Evolutionary conservation across 345 rosid genomes (phyloP).

Genomic region (Melaleuca quinquenervia): DNA sequence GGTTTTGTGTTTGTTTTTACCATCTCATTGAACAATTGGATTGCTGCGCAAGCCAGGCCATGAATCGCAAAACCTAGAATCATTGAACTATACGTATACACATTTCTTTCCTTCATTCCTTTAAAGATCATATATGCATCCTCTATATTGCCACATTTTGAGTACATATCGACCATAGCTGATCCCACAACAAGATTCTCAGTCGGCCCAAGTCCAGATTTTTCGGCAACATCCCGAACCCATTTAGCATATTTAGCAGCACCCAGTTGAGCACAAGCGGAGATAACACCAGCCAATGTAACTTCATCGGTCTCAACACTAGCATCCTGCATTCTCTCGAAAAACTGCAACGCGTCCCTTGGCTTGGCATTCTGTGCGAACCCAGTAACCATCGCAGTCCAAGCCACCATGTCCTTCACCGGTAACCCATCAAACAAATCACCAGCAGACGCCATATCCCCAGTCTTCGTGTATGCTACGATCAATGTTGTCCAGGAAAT

Average conservation of each 20-base stretch:
- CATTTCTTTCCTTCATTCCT: constrained; percentile 45
- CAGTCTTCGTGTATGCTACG: constrained; percentile 35
- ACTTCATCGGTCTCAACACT: constrained; percentile 46
- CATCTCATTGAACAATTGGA: constrained; percentile 58
- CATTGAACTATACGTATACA: constrained; percentile 76
- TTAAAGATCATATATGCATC: constrained; percentile 49
- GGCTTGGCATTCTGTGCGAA: constrained; percentile 70
- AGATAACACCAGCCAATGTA: constrained; percentile 48
- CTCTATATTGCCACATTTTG: constrained; percentile 68
- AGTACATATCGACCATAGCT: constrained; percentile 72
- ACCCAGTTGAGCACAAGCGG: constrained; percentile 81
- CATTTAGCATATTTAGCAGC: constrained; percentile 40
- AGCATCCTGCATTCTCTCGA: constrained; percentile 44
- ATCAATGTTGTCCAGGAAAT: constrained; percentile 68
- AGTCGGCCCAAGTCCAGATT: constrained; percentile 18
- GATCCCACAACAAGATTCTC: constrained; percentile 56
- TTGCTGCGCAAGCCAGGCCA: constrained; percentile 53
- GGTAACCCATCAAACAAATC: constrained; percentile 44
- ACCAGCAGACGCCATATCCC: constrained; percentile 58
- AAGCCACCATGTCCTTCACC: constrained; percentile 51
- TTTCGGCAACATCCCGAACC: constrained; percentile 28
- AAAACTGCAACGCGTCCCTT: constrained; percentile 36
- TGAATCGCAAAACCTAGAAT: constrained; percentile 73
- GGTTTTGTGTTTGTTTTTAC: constrained; percentile 37
- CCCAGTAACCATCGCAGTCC: constrained; percentile 78